Base-by-base conservation (phyloP, 2,329 filamentous ascomycete genomes). In the Aspergillus piperis region DNA sequence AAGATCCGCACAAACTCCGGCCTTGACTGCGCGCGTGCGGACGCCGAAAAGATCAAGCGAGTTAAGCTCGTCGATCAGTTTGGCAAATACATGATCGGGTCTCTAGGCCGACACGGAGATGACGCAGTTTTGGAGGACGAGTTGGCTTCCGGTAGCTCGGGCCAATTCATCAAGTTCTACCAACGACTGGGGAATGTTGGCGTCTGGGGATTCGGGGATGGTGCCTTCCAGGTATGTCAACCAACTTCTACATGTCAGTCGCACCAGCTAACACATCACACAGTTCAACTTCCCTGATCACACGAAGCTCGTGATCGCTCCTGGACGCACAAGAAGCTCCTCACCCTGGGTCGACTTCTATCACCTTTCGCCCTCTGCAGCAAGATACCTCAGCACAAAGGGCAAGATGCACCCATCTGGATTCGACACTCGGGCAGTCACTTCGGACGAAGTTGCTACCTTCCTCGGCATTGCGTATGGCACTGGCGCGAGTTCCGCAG, bases 251-350 rank as follows among this genome's bases (percentile, higher is more conserved):
- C 38, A 13, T 23, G 63, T 6, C 59, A n/a, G 15, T 27, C 1
- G 36, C 36, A 10, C 55, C 7, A 47, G 8, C 49, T 56, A 25
- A 60, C 17, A 8, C 3, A 8, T 27, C 1, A 1, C 25, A 48
- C 38, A 78, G 70, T 82, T 83, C 71, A 83, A 83, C 64, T 83
- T 82, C 64, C 81, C 81, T 2, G 81, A 83, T 58, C 81, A 83
- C 62, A 83, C 81, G 11, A 83, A 83, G 63, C 72, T 83, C 11
- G 75, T 81, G n/a, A 70, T 82, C 36, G 78, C 80, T 4, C 72
- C 74, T 13, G 74, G 72, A 15, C 74, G 72, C 39, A 73, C 71
- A n/a, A 68, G 75, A 58, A 73, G 68, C 62, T 75, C 73, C 1
- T 74, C 77, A 3, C 74, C 74, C 11, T 79, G 76, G 73, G 69